Evolutionary conservation across 345 rosid species (phyloP).

Genomic region (Eucalyptus sp.): DNA sequence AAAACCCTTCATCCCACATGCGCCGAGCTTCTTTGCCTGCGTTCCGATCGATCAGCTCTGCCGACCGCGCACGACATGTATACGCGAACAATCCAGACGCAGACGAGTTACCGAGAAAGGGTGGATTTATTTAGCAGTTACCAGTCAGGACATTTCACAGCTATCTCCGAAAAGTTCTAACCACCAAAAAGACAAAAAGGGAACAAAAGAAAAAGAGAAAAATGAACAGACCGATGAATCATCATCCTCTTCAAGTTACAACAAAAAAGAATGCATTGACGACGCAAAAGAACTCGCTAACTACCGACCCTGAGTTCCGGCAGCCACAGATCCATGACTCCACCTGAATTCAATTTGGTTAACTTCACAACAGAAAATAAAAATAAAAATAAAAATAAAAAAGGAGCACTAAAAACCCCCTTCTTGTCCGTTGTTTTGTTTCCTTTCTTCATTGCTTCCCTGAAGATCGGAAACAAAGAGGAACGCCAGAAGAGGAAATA

Average conservation of each 20-base stretch:
- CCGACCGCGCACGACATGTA: background rate
- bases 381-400: background rate
- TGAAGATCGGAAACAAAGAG: constrained; percentile 4
- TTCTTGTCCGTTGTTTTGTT: background rate
- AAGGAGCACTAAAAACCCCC: background rate
- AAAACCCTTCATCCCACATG: background rate
- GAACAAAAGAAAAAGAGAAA: background rate
- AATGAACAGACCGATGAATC: background rate
- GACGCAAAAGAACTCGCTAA: background rate
- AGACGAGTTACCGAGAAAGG: background rate
- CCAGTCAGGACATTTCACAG: constrained; percentile 5
- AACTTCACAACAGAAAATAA: constrained; percentile 4
- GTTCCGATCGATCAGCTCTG: background rate
- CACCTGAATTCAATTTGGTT: constrained; percentile 10
- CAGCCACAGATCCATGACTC: background rate
- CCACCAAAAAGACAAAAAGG: background rate
- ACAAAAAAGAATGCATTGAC: constrained; percentile 15
- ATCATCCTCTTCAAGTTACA: constrained; percentile 10
- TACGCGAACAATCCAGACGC: background rate
- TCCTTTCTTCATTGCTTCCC: constrained; percentile 19
- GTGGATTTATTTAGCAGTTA: constrained; percentile 15
- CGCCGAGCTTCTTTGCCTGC: background rate
- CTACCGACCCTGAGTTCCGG: background rate
- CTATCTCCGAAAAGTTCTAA: constrained; percentile 5
- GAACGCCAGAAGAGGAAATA: background rate